Percentiles rank a stretch among this genome's conserved stretches.
Evolutionary conservation across 1,284 basidiomycete species (phyloP).

Genomic region (Cutaneotrichosporon curvatum): DNA sequence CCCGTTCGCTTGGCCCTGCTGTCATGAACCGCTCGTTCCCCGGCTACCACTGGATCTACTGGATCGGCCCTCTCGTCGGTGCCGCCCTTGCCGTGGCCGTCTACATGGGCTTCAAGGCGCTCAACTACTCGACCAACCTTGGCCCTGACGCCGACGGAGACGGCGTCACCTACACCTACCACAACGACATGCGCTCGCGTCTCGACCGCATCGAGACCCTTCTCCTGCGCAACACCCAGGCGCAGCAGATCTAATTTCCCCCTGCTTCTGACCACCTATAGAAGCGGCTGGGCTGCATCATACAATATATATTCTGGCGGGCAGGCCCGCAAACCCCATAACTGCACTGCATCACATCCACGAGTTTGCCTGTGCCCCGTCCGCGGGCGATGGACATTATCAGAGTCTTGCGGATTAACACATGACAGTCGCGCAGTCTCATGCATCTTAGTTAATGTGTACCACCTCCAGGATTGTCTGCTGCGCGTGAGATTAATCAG

Average conservation of each 20-base stretch:
- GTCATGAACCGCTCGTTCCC: constrained; percentile 37
- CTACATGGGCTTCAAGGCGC: constrained; percentile 38
- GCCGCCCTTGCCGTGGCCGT: constrained; percentile 41
- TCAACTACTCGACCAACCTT: constrained; percentile 28
- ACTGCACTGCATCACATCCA: too few relatives aligned
- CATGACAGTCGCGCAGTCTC: too few relatives aligned
- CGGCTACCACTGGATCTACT: constrained; percentile 45
- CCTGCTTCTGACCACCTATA: too few relatives aligned
- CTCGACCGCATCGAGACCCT: constrained; percentile 23
- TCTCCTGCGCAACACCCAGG: constrained; percentile 2
- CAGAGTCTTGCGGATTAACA: too few relatives aligned
- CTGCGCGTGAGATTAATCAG: too few relatives aligned
- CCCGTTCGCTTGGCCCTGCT: constrained; percentile 44
- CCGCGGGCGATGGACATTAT: too few relatives aligned
- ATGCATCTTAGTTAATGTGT: too few relatives aligned
- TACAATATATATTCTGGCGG: too few relatives aligned
- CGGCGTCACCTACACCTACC: constrained; percentile 9
- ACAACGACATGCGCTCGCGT: constrained; percentile 10
- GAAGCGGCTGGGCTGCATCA: too few relatives aligned
- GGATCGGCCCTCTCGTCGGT: constrained; percentile 41
- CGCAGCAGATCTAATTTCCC: background rate
- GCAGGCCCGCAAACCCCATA: too few relatives aligned
- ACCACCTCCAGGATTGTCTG: too few relatives aligned
- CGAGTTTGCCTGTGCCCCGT: too few relatives aligned
- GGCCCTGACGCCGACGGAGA: constrained; percentile 22